Percentiles rank a stretch among this genome's conserved stretches.
phyloP scores from a whole-genome alignment of 1,284 basidiomycete genomes.

The Tilletia caries region DNA sequence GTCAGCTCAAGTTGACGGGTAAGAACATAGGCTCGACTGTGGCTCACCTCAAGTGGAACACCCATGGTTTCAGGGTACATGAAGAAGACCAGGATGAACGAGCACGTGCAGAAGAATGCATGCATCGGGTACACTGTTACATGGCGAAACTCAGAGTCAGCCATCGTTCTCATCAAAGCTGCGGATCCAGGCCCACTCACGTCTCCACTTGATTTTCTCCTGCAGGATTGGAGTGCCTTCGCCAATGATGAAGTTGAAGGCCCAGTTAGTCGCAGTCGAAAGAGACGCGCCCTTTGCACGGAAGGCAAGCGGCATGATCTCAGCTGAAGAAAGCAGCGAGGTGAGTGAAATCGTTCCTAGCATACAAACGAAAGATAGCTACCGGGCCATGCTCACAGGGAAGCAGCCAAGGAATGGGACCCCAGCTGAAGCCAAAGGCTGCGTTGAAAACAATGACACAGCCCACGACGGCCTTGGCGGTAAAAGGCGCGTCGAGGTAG shows the following conservation, averaged over 20 bases:
- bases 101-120: slow-evolving; percentile 84
- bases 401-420: slow-evolving; percentile 81
- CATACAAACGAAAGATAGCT: too few relatives aligned
- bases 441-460: slow-evolving; percentile 91
- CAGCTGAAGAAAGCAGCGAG: slow-evolving; percentile 25
- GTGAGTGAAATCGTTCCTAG: not conserved
- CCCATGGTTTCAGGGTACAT: slow-evolving; percentile 66
- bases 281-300: slow-evolving; percentile 71
- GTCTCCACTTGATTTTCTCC: slow-evolving; percentile 81
- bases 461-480: slow-evolving; percentile 78
- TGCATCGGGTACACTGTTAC: slow-evolving; percentile 87
- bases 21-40: slow-evolving; percentile 57
- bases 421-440: slow-evolving; percentile 70
- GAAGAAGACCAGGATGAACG: slow-evolving; percentile 65
- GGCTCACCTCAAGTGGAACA: slow-evolving; percentile 59
- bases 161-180: not conserved
- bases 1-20: slow-evolving; percentile 30
- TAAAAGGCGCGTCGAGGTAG: slow-evolving; percentile 69
- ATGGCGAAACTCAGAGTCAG: not conserved
- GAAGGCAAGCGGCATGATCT: slow-evolving; percentile 65
- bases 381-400: slow-evolving; percentile 39
- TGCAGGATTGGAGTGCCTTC: slow-evolving; percentile 84
- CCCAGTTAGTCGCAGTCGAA: slow-evolving; percentile 35
- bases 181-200: not conserved
- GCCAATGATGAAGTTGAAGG: slow-evolving; percentile 75